These are phyloP conservation scores for Lepidium africanum DNA, from an alignment of 345 rosid genomes.

Conservation along the genomic window DNA sequence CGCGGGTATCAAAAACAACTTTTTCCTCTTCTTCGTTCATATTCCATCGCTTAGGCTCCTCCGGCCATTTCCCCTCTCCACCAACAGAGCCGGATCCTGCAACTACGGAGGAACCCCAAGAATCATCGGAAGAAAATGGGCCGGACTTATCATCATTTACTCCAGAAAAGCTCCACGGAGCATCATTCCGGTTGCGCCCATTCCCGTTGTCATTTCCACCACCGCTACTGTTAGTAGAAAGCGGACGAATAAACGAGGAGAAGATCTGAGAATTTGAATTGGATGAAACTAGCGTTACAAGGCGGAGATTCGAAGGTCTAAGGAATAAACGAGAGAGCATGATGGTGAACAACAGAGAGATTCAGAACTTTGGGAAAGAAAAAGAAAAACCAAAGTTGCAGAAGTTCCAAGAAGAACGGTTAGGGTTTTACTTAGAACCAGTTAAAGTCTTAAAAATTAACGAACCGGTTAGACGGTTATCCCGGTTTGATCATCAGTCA, in stretches of 20 bases:
- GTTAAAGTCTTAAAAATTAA: neutral
- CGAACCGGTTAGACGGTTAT: slow-evolving; percentile 1
- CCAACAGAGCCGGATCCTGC: slow-evolving; percentile 16
- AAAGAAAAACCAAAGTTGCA: neutral
- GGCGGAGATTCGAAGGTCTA: slow-evolving; percentile 52
- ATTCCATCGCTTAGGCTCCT: slow-evolving; percentile 38
- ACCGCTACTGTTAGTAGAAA: slow-evolving; percentile 38
- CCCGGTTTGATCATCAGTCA: neutral
- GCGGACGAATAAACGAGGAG: slow-evolving; percentile 29
- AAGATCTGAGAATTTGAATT: slow-evolving; percentile 26
- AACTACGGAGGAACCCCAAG: slow-evolving; percentile 28
- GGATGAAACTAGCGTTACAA: slow-evolving; percentile 30
- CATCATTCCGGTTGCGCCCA: slow-evolving; percentile 21
- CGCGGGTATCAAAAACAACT: slow-evolving; percentile 35
- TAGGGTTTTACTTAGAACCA: slow-evolving; percentile 24
- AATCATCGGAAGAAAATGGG: slow-evolving; percentile 27
- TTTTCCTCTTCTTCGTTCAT: slow-evolving; percentile 35
- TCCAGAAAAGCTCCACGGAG: slow-evolving; percentile 45
- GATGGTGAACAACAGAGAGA: slow-evolving; percentile 19
- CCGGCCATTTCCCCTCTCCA: slow-evolving; percentile 31
- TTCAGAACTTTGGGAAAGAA: neutral
- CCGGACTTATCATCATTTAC: slow-evolving; percentile 39
- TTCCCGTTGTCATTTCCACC: slow-evolving; percentile 25
- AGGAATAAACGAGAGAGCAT: slow-evolving; percentile 71
- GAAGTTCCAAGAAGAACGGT: slow-evolving; percentile 19